Evolutionary conservation across 768 basidiomycete genomes (phyloP).

Genomic region (Mycena crocata): DNA sequence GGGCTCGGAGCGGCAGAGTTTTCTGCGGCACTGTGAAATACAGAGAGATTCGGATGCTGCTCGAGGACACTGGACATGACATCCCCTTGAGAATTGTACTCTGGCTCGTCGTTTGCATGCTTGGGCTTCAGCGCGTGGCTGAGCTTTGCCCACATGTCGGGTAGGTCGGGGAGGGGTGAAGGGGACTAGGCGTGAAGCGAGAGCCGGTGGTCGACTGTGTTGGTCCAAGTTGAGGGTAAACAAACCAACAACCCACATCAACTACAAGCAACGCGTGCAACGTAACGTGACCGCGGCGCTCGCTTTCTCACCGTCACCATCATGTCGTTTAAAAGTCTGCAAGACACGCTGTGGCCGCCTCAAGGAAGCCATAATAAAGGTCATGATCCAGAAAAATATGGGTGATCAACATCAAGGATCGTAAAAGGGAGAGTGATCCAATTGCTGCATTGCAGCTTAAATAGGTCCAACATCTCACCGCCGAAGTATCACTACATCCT

Average conservation of each 20-base stretch:
- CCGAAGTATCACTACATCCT: no score
- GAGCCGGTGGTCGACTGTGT: background rate
- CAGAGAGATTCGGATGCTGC: constrained; percentile 71
- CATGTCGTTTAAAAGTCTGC: no score
- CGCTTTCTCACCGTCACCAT: no score
- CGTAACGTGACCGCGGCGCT: background rate
- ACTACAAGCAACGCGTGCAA: background rate
- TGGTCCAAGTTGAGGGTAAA: background rate
- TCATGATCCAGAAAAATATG: no score
- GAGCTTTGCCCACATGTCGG: constrained; percentile 35
- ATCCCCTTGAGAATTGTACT: constrained; percentile 45
- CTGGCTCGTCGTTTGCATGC: constrained; percentile 16
- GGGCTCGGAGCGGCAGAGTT: constrained; percentile 48
- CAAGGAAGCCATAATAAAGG: no score
- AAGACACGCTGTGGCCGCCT: no score
- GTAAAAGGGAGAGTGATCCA: no score
- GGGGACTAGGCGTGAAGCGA: background rate
- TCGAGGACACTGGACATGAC: constrained; percentile 66
- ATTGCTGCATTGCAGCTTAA: no score
- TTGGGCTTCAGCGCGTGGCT: constrained; percentile 30
- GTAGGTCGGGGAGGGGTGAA: background rate
- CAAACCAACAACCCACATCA: background rate
- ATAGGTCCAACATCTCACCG: no score
- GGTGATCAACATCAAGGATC: no score
- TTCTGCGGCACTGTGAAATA: constrained; percentile 58